A percentile compares a stretch with the other conserved stretches of the same genome.
These are phyloP conservation scores for Leishmania braziliensis DNA, from an alignment of 208 protist genomes.

Conservation along the genomic window DNA sequence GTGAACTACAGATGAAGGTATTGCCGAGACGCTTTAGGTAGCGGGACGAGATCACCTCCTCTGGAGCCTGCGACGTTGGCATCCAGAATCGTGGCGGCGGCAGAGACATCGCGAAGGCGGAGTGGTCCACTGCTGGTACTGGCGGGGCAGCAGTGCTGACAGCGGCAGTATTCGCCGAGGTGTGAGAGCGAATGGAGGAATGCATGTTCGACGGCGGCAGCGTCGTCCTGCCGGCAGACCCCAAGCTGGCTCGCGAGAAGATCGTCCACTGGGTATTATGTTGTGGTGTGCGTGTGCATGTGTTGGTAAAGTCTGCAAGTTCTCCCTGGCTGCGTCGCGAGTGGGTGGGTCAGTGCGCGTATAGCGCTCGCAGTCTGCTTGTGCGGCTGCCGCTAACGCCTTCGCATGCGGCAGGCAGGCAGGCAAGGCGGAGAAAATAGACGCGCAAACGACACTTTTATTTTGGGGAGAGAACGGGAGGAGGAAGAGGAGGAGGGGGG, in stretches of 20 bases:
- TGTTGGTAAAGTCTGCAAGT: neutral
- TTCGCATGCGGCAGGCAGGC: neutral
- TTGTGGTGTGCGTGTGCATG: neutral
- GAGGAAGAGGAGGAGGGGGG: neutral
- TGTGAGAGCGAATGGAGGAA: neutral
- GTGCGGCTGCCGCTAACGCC: no score
- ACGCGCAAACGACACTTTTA: neutral
- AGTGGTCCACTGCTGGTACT: neutral
- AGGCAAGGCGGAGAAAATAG: neutral
- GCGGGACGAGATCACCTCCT: constrained; percentile 24
- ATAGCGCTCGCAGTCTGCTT: neutral
- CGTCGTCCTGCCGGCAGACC: neutral
- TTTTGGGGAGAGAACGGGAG: no score
- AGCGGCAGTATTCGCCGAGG: neutral
- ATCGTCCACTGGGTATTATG: neutral
- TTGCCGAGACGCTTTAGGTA: constrained; percentile 34
- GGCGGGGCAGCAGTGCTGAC: neutral
- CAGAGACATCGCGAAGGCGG: neutral
- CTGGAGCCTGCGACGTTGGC: constrained; percentile 6
- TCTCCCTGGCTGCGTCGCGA: neutral
- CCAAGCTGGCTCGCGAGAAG: neutral
- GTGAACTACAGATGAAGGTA: constrained; percentile 15
- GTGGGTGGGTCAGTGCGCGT: neutral
- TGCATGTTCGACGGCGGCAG: neutral
- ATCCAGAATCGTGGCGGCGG: neutral